Conservation (phyloP, 129 eudicot genomes). For the Heracleum sosnowskyi region DNA sequence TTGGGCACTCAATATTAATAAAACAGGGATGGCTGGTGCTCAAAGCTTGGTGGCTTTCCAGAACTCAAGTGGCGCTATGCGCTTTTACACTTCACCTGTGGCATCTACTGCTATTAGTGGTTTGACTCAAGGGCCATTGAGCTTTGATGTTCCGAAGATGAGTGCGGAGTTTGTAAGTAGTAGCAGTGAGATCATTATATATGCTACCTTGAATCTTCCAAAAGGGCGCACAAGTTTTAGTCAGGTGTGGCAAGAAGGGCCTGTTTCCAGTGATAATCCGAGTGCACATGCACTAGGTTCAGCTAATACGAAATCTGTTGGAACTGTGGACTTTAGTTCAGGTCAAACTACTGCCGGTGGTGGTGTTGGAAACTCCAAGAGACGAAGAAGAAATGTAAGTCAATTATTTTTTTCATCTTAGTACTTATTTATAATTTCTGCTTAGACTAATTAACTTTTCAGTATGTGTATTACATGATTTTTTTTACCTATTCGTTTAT, state of each 20-base stretch:
- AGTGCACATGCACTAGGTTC: conserved; percentile 26
- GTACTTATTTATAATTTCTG: neutral
- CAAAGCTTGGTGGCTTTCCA: conserved; percentile 55
- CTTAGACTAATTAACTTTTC: neutral
- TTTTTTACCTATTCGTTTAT: neutral
- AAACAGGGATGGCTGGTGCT: conserved; percentile 48
- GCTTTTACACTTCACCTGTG: conserved; percentile 44
- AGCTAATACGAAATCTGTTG: conserved; percentile 32
- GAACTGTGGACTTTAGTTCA: conserved; percentile 49
- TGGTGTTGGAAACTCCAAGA: conserved; percentile 31
- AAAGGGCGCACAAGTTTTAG: conserved; percentile 37
- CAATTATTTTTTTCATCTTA: too few relatives aligned
- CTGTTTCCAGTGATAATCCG: conserved; percentile 29
- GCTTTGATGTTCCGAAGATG: conserved; percentile 44
- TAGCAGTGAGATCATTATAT: conserved; percentile 35
- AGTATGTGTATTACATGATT: neutral
- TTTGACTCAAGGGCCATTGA: conserved; percentile 29
- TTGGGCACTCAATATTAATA: conserved; percentile 57
- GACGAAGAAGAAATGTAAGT: conserved; percentile 60
- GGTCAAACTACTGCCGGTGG: conserved; percentile 26
- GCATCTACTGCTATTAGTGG: conserved; percentile 12
- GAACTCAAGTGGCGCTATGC: conserved; percentile 36
- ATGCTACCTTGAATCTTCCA: conserved; percentile 56
- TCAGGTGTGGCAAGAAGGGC: conserved; percentile 84
- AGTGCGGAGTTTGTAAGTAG: conserved; percentile 20